A percentile compares a stretch with the other conserved stretches of the same genome.
These are phyloP conservation scores for Stagonosporopsis vannaccii DNA, from an alignment of 2,329 filamentous ascomycete genomes.

Conservation along the genomic window DNA sequence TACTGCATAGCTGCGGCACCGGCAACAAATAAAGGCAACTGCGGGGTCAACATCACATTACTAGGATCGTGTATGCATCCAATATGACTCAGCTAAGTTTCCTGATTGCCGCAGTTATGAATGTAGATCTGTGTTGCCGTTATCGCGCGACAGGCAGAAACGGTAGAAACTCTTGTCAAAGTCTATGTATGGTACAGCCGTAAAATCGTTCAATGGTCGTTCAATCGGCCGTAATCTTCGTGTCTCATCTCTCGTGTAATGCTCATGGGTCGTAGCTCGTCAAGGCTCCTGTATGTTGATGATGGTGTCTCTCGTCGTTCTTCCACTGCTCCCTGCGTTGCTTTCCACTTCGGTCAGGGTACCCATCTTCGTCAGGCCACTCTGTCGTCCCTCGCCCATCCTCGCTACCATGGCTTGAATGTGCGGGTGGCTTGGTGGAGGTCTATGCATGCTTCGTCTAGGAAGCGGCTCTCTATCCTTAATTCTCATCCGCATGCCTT, in stretches of 20 bases:
- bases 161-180: not conserved
- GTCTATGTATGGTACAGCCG: not conserved
- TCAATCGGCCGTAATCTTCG: conserved; percentile 3
- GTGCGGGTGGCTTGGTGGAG: conserved; percentile 35
- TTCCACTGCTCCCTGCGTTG: conserved; percentile 12
- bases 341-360: conserved; percentile 18
- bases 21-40: not conserved
- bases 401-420: conserved; percentile 40
- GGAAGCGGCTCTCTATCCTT: conserved; percentile 14
- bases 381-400: conserved; percentile 39
- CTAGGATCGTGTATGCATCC: too few relatives aligned
- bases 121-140: not conserved
- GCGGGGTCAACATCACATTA: not conserved
- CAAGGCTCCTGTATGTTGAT: conserved; percentile 28
- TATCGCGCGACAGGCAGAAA: not conserved
- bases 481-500: conserved; percentile 37
- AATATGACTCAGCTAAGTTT: not conserved
- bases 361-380: conserved; percentile 34
- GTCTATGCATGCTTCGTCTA: conserved; percentile 17
- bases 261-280: conserved; percentile 6
- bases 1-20: not conserved
- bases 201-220: conserved; percentile 5
- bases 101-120: not conserved
- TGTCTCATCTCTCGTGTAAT: conserved; percentile 3
- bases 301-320: conserved; percentile 29